These are phyloP conservation scores for Aspergillus pseudoglaucus DNA, from an alignment of 2,329 filamentous ascomycete species.

Conservation along the genomic window DNA sequence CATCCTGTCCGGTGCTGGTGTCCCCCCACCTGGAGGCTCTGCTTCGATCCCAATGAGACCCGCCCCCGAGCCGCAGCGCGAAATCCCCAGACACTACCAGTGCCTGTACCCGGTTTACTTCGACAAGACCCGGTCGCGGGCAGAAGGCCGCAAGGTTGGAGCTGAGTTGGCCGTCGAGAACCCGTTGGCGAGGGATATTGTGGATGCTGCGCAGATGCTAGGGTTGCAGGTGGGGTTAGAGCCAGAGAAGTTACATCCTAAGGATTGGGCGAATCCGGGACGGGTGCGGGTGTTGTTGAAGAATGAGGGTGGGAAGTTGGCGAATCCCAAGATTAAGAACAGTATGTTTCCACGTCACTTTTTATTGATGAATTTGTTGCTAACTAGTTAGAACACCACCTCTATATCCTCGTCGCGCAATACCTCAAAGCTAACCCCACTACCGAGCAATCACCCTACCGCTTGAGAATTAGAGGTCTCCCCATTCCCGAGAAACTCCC, in stretches of 20 bases:
- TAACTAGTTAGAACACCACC: slow-evolving; percentile 60
- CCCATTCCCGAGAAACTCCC: slow-evolving; percentile 62
- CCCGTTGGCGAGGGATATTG: slow-evolving; percentile 83
- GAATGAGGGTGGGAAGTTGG: slow-evolving; percentile 44
- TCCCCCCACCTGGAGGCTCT: slow-evolving; percentile 21
- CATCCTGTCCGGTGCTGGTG: slow-evolving; percentile 32
- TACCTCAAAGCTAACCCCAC: slow-evolving; percentile 75
- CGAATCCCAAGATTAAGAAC: slow-evolving; percentile 54
- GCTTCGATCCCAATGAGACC: slow-evolving; percentile 23
- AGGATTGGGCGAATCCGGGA: slow-evolving; percentile 96
- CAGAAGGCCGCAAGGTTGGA: slow-evolving; percentile 74
- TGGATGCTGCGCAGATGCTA: slow-evolving; percentile 71
- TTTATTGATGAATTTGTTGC: neutral
- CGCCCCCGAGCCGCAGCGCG: slow-evolving; percentile 42
- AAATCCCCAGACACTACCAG: slow-evolving; percentile 67
- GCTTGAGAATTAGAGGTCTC: slow-evolving; percentile 66
- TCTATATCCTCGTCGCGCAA: slow-evolving; percentile 72
- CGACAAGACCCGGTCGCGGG: slow-evolving; percentile 59
- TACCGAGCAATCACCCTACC: slow-evolving; percentile 62
- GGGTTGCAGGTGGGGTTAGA: slow-evolving; percentile 65
- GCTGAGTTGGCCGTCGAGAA: slow-evolving; percentile 67
- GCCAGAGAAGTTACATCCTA: slow-evolving; percentile 85
- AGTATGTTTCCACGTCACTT: slow-evolving; percentile 43
- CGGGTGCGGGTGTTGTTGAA: slow-evolving; percentile 72
- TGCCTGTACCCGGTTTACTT: slow-evolving; percentile 97